Evolutionary conservation across 2,329 filamentous ascomycete species (phyloP), one percentile per base, ranked within the genome.

Genomic region (Eutypella sp.): DNA sequence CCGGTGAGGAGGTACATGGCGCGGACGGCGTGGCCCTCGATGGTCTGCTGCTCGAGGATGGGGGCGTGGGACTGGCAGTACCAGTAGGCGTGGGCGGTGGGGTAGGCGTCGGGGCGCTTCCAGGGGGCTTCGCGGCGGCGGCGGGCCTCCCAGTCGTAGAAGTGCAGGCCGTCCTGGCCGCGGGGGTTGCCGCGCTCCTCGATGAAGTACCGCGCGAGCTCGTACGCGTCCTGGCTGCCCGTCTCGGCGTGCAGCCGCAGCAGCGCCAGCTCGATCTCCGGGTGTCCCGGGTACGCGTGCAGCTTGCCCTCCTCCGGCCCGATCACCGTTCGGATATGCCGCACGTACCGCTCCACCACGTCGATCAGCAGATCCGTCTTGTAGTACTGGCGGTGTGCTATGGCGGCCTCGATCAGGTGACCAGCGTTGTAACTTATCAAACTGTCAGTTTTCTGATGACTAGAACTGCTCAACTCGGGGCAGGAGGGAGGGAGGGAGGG

Each of bases 251-350:
- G 65, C 23, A 70, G 58, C 1, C 68, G 65, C 13, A 70, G 54
- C 13, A 72, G 58, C 7, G 68, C 67, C 20, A 71, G 63, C 49
- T 85, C 79, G 46, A 81, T 71, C 54, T 67, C 60, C 5, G 77
- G 75, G 53, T 83, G 80, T 0, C 80, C 80, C 1, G 79, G 79
- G 53, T 84, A 84, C 5, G 77, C 81, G 44, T 76, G 76, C 16
- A 68, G 66, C 53, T 82, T 75, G 6, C 61, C 62, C 4, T 69
- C 51, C 1, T 61, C 68, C 0, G 74, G 69, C 0, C 80, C 80
- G 55, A 84, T 81, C 0, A 66, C 70, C 3, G 64, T 61, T 46
- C 63, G 67, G 2, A 84, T 68, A 5, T 80, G 67, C 48, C 71
- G 62, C 16, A 82, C 71, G 49, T 82, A 82, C 47, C 71, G 76